Base-by-base conservation (phyloP, 352 stramenopile species). In the Pythium pyrilobum region DNA sequence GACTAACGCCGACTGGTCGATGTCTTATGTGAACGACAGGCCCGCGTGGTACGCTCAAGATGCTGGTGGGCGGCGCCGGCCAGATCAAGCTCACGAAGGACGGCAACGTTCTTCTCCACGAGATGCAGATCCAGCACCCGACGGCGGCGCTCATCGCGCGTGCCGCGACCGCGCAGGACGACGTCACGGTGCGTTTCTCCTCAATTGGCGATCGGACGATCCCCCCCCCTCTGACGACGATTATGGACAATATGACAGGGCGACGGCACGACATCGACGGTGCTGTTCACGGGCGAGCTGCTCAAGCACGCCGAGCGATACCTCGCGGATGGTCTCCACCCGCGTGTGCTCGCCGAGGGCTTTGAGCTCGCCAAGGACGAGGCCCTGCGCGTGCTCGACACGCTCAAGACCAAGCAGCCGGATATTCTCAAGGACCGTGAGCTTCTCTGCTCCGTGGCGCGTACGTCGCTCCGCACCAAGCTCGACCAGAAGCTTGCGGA, bases 31-130 rank as follows among this genome's bases (percentile, higher is more conserved):
- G n/a, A n/a, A n/a, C n/a, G n/a, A 3, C 65, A 91, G 93, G 97
- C 41, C 97, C 97, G 11, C 87, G 94, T 2, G 97, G 97, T n/a
- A 99, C 97, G 16, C 80, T 99, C 40, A 99, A 99, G 86, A 98
- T 99, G 94, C 85, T 99, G 12, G 97, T 99, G 15, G 97, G 96
- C 23, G 97, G 97, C 42, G 96, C 97, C 16, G 97, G 97, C 24
- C 96, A 99, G 75, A 98, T 99, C 65, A 99, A 99, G 77, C 85
- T 99, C 43, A 99, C 97, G 18, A 99, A 99, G 74, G 97, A 99
- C 73, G 97, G 97, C 69, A 97, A 98, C 64, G 97, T 99, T 18
- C 69, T 99, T 41, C 84, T 99, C 32, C 96, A 99, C 66, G 97
- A 99, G 85, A 99, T 99, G 97, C 97, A 99, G 81, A 98, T 98